Evolutionary conservation across 208 protist species (phyloP).

Genomic region (Leishmania gerbilli): DNA sequence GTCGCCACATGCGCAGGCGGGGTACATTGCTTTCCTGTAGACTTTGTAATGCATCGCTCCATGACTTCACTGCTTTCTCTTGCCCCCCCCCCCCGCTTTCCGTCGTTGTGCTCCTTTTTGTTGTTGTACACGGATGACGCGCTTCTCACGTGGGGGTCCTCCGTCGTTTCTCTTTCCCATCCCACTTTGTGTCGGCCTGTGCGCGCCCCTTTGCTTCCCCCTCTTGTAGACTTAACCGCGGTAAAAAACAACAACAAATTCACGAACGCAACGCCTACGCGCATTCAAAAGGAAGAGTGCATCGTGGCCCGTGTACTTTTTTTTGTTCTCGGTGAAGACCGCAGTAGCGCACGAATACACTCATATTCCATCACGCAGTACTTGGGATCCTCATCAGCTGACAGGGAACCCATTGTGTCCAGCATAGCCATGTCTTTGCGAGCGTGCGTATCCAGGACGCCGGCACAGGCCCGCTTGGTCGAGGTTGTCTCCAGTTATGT

Average conservation of each 20-base stretch:
- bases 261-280: neutral
- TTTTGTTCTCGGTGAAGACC: neutral
- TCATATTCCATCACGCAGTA: neutral
- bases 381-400: neutral
- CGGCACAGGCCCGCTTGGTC: conserved; percentile 38
- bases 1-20: neutral
- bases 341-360: too few species aligned
- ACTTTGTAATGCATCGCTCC: neutral
- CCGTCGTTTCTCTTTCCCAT: neutral
- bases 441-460: conserved; percentile 25
- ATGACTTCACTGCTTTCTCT: neutral
- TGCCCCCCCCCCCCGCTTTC: neutral
- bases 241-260: neutral
- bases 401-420: neutral
- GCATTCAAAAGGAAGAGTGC: neutral
- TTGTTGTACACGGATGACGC: neutral
- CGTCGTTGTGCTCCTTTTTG: neutral
- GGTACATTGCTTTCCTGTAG: neutral
- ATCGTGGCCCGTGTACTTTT: neutral
- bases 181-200: neutral
- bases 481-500: conserved; percentile 42
- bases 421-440: conserved; percentile 13
- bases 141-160: neutral
- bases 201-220: neutral
- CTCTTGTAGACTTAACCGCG: neutral